Evolutionary conservation across 208 protist genomes (phyloP).

Genomic region (Wallacemonas collosoma): DNA sequence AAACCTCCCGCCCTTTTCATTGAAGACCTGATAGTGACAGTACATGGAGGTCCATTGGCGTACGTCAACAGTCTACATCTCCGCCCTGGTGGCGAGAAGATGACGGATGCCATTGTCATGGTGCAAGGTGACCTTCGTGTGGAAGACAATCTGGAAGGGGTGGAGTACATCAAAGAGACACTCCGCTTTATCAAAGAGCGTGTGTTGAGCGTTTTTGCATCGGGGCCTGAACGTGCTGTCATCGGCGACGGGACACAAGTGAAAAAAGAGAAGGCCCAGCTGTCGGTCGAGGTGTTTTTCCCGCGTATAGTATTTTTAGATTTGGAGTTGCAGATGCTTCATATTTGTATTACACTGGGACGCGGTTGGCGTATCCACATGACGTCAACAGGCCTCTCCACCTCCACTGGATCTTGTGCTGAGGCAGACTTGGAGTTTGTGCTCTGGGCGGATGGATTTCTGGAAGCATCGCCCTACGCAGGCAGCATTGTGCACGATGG

Average conservation of each 20-base stretch:
- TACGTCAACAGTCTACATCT: not conserved
- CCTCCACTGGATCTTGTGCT: constrained; percentile 4
- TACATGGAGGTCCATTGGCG: not conserved
- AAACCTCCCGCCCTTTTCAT: constrained; percentile 1
- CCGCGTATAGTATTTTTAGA: constrained; percentile 10
- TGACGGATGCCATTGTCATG: not conserved
- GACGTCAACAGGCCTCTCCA: constrained; percentile 29
- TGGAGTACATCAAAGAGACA: constrained; percentile 27
- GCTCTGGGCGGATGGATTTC: constrained; percentile 48
- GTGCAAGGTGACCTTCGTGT: constrained; percentile 12
- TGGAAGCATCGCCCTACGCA: constrained; percentile 40
- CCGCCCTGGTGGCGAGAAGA: not conserved
- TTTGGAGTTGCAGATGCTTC: constrained; percentile 16
- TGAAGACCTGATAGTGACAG: constrained; percentile 18
- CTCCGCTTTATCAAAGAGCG: constrained; percentile 7
- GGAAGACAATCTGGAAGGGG: constrained; percentile 26
- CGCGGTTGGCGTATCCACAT: constrained; percentile 50
- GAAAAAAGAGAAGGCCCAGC: not conserved
- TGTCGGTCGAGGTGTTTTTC: constrained; percentile 7
- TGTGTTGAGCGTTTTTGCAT: not conserved
- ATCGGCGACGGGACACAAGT: not conserved
- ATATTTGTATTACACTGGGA: constrained; percentile 7
- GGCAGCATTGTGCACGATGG: constrained; percentile 48
- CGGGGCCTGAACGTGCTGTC: not conserved
- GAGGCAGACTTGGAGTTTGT: constrained; percentile 18